These are phyloP conservation scores for Ligustrum vulgare DNA, from an alignment of 257 asterid genomes.

Conservation along the genomic window DNA sequence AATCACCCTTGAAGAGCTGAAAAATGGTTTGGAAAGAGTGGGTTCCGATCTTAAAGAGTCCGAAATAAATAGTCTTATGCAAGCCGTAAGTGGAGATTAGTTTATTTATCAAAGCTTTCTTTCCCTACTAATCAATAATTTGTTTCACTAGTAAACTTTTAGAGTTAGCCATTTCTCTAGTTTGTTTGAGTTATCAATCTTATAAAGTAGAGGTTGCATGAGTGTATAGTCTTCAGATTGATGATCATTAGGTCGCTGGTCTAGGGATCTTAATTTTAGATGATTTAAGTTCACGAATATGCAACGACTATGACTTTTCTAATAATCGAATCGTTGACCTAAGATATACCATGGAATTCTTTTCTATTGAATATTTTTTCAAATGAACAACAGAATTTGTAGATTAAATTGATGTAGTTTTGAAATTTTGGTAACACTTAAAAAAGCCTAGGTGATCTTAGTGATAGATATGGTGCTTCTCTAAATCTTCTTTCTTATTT, in stretches of 20 bases:
- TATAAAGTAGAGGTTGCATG: neutral
- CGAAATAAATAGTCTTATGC: constrained; percentile 75
- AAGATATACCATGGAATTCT: too few relatives aligned
- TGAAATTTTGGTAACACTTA: too few relatives aligned
- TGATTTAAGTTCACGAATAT: too few relatives aligned
- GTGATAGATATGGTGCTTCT: neutral
- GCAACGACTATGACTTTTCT: neutral
- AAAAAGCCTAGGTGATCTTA: too few relatives aligned
- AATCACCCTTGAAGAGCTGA: constrained; percentile 82
- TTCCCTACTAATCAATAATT: neutral
- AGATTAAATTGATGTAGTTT: too few relatives aligned
- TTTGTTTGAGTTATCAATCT: neutral
- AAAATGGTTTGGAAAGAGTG: constrained; percentile 64
- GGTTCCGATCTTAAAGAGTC: constrained; percentile 84
- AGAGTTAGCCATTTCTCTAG: neutral
- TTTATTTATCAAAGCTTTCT: neutral
- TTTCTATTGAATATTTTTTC: too few relatives aligned
- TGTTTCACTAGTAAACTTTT: neutral
- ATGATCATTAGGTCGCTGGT: neutral
- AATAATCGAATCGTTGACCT: too few relatives aligned
- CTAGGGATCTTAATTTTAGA: neutral
- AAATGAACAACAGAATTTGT: too few relatives aligned
- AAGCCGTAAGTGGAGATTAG: constrained; percentile 59
- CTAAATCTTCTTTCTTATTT: neutral
- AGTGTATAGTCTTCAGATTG: neutral